These are phyloP conservation scores for Bipolaris victoriae DNA, from an alignment of 2,329 filamentous ascomycete species.

Conservation along the genomic window DNA sequence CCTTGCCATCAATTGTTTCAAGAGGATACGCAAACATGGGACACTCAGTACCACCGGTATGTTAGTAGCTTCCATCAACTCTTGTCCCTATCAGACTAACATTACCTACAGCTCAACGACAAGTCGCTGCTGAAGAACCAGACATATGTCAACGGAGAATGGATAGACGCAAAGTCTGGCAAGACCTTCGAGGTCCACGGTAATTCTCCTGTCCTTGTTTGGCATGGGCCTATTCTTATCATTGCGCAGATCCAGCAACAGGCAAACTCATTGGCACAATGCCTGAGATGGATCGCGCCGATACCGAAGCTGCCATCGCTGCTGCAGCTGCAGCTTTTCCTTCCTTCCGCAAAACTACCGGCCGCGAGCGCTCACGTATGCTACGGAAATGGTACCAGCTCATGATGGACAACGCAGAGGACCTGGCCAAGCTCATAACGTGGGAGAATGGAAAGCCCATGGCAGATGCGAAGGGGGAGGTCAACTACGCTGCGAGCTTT, in stretches of 20 bases:
- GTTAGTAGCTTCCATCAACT: conserved; percentile 10
- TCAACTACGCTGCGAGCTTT: conserved; percentile 50
- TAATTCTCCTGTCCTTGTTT: conserved; percentile 24
- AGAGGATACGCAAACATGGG: conserved; percentile 53
- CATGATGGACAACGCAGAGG: conserved; percentile 77
- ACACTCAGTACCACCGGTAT: conserved; percentile 51
- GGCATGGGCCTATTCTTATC: conserved; percentile 14
- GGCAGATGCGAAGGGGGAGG: conserved; percentile 56
- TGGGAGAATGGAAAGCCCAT: conserved; percentile 90
- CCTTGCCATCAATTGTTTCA: conserved; percentile 44
- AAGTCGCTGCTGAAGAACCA: conserved; percentile 77
- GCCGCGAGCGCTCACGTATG: conserved; percentile 74
- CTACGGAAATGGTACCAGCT: conserved; percentile 83
- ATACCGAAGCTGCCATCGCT: conserved; percentile 80
- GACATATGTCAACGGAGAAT: conserved; percentile 90
- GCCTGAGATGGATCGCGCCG: conserved; percentile 80
- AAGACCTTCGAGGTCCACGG: conserved; percentile 85
- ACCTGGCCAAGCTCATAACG: conserved; percentile 82
- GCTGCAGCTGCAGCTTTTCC: conserved; percentile 80
- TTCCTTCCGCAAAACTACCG: conserved; percentile 72
- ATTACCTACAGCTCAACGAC: conserved; percentile 53
- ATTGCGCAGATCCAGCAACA: conserved; percentile 74
- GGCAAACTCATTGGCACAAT: conserved; percentile 80
- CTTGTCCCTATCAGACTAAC: conserved; percentile 17
- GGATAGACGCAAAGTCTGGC: conserved; percentile 82